Conservation (phyloP, 495 filamentous ascomycete genomes). For the Choiromyces venosus region DNA sequence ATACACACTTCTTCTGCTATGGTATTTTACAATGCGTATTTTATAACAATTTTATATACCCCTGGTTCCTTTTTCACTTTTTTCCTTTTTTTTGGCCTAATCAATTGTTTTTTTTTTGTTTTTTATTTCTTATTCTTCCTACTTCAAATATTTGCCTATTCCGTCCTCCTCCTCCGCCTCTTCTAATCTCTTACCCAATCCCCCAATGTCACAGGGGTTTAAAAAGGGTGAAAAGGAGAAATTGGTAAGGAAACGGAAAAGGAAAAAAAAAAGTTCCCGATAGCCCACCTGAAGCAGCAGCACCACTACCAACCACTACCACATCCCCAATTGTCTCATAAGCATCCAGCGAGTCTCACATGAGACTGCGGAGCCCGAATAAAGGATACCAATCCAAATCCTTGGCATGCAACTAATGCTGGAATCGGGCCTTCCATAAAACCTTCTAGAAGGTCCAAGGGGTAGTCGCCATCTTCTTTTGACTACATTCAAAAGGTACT, state of each 20-base stretch:
- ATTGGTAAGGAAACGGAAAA: neutral
- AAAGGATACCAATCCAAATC: conserved; percentile 24
- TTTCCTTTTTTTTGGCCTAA: neutral
- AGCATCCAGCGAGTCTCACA: conserved; percentile 35
- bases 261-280: neutral
- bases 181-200: neutral
- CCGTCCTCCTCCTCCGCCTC: neutral
- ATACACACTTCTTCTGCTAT: neutral
- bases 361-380: conserved; percentile 33
- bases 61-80: neutral
- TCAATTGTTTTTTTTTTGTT: neutral
- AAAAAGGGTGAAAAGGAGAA: neutral
- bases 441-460: conserved; percentile 33
- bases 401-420: conserved; percentile 36
- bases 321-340: conserved; percentile 29
- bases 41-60: neutral
- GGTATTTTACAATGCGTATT: neutral
- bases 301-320: neutral
- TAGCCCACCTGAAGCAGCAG: too few species aligned
- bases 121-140: neutral
- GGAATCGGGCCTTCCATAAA: conserved; percentile 24
- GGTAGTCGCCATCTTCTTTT: conserved; percentile 9
- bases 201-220: neutral
- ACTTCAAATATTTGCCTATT: neutral
- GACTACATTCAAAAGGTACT: conserved; percentile 31